Base-by-base conservation (phyloP, 495 filamentous ascomycete species). In the Talaromyces thailandensis region DNA sequence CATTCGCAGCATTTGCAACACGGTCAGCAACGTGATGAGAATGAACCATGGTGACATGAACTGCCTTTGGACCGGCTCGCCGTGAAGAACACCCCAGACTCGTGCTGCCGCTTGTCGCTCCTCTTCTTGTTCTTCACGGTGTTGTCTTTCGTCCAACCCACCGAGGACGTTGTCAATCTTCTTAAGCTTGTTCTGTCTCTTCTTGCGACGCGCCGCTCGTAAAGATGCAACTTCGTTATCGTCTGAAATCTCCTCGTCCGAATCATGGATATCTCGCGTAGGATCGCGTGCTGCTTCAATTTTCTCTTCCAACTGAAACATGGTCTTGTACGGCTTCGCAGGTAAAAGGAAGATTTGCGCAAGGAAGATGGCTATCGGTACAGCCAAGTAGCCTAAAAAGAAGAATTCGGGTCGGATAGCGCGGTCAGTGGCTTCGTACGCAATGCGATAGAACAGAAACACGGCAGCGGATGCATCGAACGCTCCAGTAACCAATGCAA, bases 1-100 rank as follows among this genome's bases (percentile, higher is more conserved):
- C 71, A 97, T 96, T n/a, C 93, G 85, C 1, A 88, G 90, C 93
- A 96, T 96, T 73, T 94, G 91, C n/a, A 96, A 72, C 25, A 94
- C 80, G 0, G 94, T 96, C 73, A 97, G 96, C 3, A 90, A 68
- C 4, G 89, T 86, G 64, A 97, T 92, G 31, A 97, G 79, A 28
- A 89, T 73, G 67, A 96, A 98, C 93, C 93, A 98, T 4, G 88
- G 88, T 1, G 86, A 86, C 43, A 70, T 72, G 68, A 98, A 88
- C 75, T 98, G 94, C 56, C 87, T 72, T 11, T 77, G 64, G 0
- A 90, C 89, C 4, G 87, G 81, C 56, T 77, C 77, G 23, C 86
- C 86, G 71, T 98, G 94, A 72, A 96, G 83, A 21, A 87, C 88
- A 25, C 94, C 94, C 89, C 90, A 96, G 58, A 79, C 87, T 50